Percentiles rank a stretch among this genome's conserved stretches.
Evolutionary conservation across 2,329 filamentous ascomycete genomes (phyloP).

Genomic region (Apiospora koreana): DNA sequence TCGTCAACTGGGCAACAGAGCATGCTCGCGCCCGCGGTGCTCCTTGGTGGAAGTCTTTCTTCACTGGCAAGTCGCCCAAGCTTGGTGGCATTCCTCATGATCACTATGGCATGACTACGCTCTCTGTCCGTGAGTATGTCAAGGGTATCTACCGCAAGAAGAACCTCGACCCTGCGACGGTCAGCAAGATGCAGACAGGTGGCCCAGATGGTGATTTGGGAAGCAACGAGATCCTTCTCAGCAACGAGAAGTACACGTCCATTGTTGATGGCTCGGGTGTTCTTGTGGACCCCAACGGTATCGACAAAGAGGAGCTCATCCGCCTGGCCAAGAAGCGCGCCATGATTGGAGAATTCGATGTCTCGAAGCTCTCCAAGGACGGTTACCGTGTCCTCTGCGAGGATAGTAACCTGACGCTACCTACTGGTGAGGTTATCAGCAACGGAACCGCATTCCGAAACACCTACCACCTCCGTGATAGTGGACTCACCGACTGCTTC

Average conservation of each 20-base stretch:
- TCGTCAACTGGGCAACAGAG: conserved; percentile 98
- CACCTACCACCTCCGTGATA: conserved; percentile 87
- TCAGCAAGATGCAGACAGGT: conserved; percentile 95
- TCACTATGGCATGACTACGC: conserved; percentile 93
- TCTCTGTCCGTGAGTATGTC: conserved; percentile 95
- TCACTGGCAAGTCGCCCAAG: conserved; percentile 96
- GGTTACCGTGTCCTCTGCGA: conserved; percentile 94
- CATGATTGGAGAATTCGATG: conserved; percentile 89
- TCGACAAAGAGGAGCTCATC: conserved; percentile 80
- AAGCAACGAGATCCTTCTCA: conserved; percentile 95
- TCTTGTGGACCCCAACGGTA: conserved; percentile 86
- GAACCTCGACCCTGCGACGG: conserved; percentile 79
- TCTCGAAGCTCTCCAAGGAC: conserved; percentile 79
- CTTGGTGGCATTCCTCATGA: conserved; percentile 97
- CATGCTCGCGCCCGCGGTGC: conserved; percentile 86
- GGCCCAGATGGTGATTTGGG: conserved; percentile 95
- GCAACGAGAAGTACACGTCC: conserved; percentile 92
- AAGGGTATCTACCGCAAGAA: conserved; percentile 97
- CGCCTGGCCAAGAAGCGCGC: conserved; percentile 82
- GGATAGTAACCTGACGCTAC: conserved; percentile 84
- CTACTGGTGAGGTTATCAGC: conserved; percentile 79
- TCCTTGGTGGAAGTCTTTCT: conserved; percentile 99
- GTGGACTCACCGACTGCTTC: conserved; percentile 79
- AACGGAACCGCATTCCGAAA: conserved; percentile 98
- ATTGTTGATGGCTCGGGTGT: conserved; percentile 98